Evolutionary conservation across 768 basidiomycete species (phyloP).

Genomic region (Zangia roseola): DNA sequence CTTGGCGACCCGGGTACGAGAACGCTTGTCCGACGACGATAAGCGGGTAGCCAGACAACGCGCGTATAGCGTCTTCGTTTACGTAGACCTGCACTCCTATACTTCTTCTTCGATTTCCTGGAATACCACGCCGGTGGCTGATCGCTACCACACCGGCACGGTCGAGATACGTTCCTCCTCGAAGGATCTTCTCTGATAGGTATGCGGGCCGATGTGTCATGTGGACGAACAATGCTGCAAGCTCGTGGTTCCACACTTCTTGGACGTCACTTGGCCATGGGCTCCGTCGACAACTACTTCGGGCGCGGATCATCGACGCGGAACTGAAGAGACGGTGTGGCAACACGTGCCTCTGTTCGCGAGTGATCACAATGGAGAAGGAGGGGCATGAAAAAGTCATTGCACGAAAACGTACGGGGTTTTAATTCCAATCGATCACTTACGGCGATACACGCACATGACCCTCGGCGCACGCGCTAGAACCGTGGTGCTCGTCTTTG

Average conservation of each 20-base stretch:
- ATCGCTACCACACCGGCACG: conserved; percentile 4
- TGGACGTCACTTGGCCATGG: neutral
- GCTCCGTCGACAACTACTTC: neutral
- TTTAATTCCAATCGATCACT: neutral
- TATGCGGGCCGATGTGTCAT: neutral
- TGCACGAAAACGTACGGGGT: too few relatives aligned
- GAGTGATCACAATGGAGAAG: too few relatives aligned
- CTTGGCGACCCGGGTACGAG: neutral
- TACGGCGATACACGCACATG: conserved; percentile 2
- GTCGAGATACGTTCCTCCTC: neutral
- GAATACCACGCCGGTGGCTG: neutral
- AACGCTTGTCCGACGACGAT: neutral
- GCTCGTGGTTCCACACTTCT: neutral
- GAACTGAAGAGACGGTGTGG: conserved; percentile 11
- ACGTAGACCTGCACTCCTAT: conserved; percentile 5
- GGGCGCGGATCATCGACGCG: conserved; percentile 17
- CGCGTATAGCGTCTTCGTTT: conserved; percentile 14
- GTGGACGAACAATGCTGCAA: neutral
- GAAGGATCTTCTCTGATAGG: neutral
- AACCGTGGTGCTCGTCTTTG: too few relatives aligned
- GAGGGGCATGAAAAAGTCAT: too few relatives aligned
- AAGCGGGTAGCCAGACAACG: neutral
- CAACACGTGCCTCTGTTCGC: conserved; percentile 17
- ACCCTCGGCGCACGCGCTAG: too few relatives aligned
- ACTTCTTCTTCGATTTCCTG: neutral